Evolutionary conservation across 2,329 filamentous ascomycete genomes (phyloP).

Genomic region (Phaeophleospora eucalypticola): DNA sequence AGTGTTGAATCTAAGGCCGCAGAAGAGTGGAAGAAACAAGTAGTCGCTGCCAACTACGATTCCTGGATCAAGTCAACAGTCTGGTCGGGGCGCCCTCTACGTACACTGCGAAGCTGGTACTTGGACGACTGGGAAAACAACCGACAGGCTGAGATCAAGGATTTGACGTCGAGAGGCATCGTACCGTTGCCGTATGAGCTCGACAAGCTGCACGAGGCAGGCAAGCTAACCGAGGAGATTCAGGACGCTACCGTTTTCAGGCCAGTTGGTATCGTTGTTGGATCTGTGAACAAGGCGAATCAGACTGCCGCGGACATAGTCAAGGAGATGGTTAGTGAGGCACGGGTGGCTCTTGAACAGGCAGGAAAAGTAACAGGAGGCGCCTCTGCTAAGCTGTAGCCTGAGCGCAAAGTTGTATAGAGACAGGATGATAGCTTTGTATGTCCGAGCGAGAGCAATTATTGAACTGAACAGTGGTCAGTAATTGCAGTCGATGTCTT

Average conservation of each 20-base stretch:
- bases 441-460: too few relatives aligned
- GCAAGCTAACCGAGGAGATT: conserved; percentile 21
- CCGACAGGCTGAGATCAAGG: conserved; percentile 80
- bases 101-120: conserved; percentile 87
- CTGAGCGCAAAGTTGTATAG: too few relatives aligned
- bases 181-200: conserved; percentile 92
- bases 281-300: conserved; percentile 16
- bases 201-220: conserved; percentile 59
- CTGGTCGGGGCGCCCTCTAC: conserved; percentile 90
- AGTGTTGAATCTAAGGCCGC: conserved; percentile 49
- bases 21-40: conserved; percentile 36
- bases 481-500: too few relatives aligned
- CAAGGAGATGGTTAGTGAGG: conserved; percentile 15
- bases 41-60: conserved; percentile 82
- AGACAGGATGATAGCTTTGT: too few relatives aligned
- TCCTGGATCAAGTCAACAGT: conserved; percentile 95
- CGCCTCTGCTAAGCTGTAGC: too few relatives aligned
- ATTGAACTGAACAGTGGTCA: too few relatives aligned
- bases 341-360: too few relatives aligned
- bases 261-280: conserved; percentile 17
- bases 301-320: conserved; percentile 20
- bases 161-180: conserved; percentile 79
- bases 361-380: too few relatives aligned
- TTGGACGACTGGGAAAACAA: conserved; percentile 94
- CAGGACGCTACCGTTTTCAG: conserved; percentile 36